Base-by-base conservation (phyloP, 805 yeast genomes). In the Yarrowia sp. region DNA sequence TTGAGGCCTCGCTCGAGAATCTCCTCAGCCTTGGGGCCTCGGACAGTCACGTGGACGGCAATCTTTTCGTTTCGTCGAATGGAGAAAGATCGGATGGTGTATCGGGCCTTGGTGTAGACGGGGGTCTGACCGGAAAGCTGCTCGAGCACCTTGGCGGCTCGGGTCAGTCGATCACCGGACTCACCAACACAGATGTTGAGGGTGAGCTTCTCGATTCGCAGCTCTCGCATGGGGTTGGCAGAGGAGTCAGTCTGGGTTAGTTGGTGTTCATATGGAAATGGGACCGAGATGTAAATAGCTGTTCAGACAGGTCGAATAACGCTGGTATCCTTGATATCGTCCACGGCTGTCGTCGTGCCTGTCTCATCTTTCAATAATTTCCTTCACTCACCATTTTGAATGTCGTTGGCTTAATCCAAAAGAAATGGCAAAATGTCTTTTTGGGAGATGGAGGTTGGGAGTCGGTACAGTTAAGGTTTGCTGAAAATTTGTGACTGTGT, bases 61-160 rank as follows among this genome's bases (percentile, higher is more conserved):
- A 95, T 95, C 89, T 95, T 94, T 86, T 95, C 99, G 86, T 95
- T 95, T 91, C 99, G 92, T 89, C 99, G 93, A 89, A 95, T 95
- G 89, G 98, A 97, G 85, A 95, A 95, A 74, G 98, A 91, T 90
- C 99, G 92, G 80, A 95, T 98, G 76, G 99, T 95, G 92, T 95
- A 95, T 87, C 99, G 91, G 79, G 99, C 99, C 90, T 95, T 95
- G 79, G 98, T 93, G 84, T 91, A 97, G 78, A 95, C 99, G 83
- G 99, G 99, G 79, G 99, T 95, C 87, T 95, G 99, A 93, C 99
- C 99, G 77, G 98, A 94, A 79, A 95, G 90, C 87, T 95, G 99
- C 87, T 95, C 99, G 82, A 95, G 88, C 80, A 95, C 99, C 89
- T 95, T 95, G 82, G 99, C 95, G 79, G 99, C 99, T 91, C 99